Evolutionary conservation across 495 filamentous ascomycete species (phyloP), one percentile per base, ranked within the genome.

Genomic region (Alectoria sarmentosa): DNA sequence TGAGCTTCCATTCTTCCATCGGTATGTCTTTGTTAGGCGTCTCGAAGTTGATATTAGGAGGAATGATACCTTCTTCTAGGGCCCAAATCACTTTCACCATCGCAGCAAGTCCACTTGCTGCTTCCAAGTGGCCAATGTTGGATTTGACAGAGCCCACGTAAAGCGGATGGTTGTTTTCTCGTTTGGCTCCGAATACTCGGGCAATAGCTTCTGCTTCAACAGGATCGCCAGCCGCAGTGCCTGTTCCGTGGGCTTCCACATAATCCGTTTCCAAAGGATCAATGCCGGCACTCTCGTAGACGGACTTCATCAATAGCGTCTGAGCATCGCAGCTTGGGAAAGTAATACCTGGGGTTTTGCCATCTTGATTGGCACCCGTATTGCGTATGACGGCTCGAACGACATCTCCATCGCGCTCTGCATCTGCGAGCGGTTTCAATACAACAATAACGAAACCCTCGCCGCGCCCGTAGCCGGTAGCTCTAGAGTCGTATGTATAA

Each of bases 401-500:
- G 0, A 69, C 65, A 68, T 83, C 77, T 1, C 86, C 83, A 30
- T 78, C 75, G 23, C 63, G 56, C 0, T 81, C 42, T 0, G 80
- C 80, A 9, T 69, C 67, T 11, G 64, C 28, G 11, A 80, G 54
- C 3, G 69, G 74, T 61, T 81, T 81, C 9, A 83, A 61, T 7
- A 78, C 60, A 0, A 84, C 30, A 10, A 73, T 67, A 0, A 69
- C 76, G 4, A 76, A 65, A 0, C 79, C 80, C 63, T 82, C 80
- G 0, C 80, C 79, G 9, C 79, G 70, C 3, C 66, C 76, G 66
- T 76, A 82, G 0, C 79, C 80, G 59, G 79, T 76, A 9, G 73
- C 78, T 54, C 71, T 30, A 15, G 58, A 21, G 34, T 67, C 65
- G 19, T 54, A 67, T 8, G 48, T 28, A 17, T 60, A 89, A 71